Evolutionary conservation across 371 early-diverging fungal genomes (phyloP).

Genomic region (Paraphysoderma sedebokerense): DNA sequence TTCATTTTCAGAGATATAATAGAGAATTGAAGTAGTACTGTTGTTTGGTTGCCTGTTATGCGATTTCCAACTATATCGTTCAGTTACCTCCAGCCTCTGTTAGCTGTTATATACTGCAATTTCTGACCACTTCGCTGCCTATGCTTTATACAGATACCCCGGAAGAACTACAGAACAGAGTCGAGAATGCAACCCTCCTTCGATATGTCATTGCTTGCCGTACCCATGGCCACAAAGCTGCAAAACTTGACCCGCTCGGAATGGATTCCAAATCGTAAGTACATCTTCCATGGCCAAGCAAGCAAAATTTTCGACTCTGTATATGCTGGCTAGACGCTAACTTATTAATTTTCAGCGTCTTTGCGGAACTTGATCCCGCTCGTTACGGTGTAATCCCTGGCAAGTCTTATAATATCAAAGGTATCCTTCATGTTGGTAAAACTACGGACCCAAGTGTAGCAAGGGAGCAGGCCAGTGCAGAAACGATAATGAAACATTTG

Average conservation of each 20-base stretch:
- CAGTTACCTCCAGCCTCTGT: no score
- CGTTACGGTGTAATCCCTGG: constrained; percentile 53
- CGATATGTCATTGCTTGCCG: constrained; percentile 73
- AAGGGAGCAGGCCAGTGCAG: constrained; percentile 36
- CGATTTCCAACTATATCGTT: no score
- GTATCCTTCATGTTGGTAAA: constrained; percentile 49
- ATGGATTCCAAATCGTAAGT: constrained; percentile 49
- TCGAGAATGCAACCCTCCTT: constrained; percentile 58
- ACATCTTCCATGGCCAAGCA: no score
- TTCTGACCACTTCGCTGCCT: no score
- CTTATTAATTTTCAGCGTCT: no score
- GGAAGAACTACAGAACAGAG: constrained; percentile 63
- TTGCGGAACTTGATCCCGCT: constrained; percentile 59
- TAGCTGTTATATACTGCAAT: no score
- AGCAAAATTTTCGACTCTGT: no score
- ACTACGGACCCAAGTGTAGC: constrained; percentile 19
- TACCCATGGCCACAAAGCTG: constrained; percentile 62
- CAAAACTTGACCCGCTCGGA: constrained; percentile 74
- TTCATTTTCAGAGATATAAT: not conserved
- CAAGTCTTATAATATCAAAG: constrained; percentile 38
- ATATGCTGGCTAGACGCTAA: no score
- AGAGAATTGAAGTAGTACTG: not conserved
- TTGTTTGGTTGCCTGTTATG: no score
- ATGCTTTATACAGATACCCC: constrained; percentile 29
- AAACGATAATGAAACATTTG: constrained; percentile 51